Conservation (phyloP, 2,329 filamentous ascomycete genomes). For the Dendryphion nanum region DNA sequence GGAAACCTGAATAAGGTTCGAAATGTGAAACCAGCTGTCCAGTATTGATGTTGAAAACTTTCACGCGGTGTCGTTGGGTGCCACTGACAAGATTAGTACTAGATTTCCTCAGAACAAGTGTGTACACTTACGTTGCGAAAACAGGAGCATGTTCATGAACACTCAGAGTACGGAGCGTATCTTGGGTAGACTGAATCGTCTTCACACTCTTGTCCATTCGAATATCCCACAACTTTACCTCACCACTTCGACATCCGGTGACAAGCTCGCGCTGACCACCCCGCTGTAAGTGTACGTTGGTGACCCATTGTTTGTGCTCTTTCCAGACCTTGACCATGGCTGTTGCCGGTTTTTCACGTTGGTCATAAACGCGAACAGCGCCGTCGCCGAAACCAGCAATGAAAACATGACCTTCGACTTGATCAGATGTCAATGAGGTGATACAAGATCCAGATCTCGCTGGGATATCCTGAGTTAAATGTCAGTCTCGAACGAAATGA, state of each 20-base stretch:
- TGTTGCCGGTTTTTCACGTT: slow-evolving; percentile 76
- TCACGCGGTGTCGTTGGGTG: slow-evolving; percentile 82
- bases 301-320: slow-evolving; percentile 93
- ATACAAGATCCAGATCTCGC: slow-evolving; percentile 94
- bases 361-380: slow-evolving; percentile 90
- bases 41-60: slow-evolving; percentile 82
- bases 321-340: slow-evolving; percentile 98
- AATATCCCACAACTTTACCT: slow-evolving; percentile 95
- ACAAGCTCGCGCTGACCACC: slow-evolving; percentile 90
- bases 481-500: too few species aligned
- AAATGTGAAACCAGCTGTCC: slow-evolving; percentile 76
- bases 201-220: slow-evolving; percentile 77
- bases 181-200: slow-evolving; percentile 70
- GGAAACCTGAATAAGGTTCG: slow-evolving; percentile 87
- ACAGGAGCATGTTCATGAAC: slow-evolving; percentile 96
- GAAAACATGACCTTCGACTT: slow-evolving; percentile 96
- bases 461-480: slow-evolving; percentile 71
- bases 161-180: slow-evolving; percentile 79
- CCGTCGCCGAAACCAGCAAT: slow-evolving; percentile 96
- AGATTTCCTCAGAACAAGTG: neutral
- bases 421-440: slow-evolving; percentile 92
- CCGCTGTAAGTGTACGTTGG: slow-evolving; percentile 93
- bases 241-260: slow-evolving; percentile 86
- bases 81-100: slow-evolving; percentile 58
- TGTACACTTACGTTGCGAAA: slow-evolving; percentile 80